A percentile compares a stretch with the other conserved stretches of the same genome.
Conservation (phyloP, 805 yeast genomes). For the Candida loeiensis region DNA sequence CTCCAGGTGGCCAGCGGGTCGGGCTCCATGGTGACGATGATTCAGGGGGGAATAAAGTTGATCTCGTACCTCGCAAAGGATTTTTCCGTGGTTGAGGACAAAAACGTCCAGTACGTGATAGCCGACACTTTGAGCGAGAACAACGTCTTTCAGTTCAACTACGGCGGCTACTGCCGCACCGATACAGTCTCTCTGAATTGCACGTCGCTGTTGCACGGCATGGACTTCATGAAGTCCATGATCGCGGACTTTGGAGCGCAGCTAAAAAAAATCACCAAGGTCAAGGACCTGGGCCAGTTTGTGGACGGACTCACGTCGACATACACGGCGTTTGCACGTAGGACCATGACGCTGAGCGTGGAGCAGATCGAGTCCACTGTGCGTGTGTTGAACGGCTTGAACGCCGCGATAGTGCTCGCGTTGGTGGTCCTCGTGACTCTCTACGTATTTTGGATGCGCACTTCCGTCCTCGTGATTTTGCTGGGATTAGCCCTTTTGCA, state of each 20-base stretch:
- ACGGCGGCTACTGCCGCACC: constrained; percentile 47
- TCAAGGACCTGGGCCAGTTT: constrained; percentile 30
- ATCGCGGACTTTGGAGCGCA: constrained; percentile 50
- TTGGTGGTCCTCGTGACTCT: constrained; percentile 2
- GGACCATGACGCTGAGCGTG: constrained; percentile 3
- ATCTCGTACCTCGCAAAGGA: constrained; percentile 46
- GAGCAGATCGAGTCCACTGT: constrained; percentile 5
- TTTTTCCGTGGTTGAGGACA: constrained; percentile 16
- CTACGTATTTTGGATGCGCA: constrained; percentile 6
- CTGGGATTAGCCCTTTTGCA: neutral
- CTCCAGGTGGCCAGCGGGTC: constrained; percentile 38
- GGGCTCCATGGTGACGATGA: constrained; percentile 25
- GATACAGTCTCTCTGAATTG: constrained; percentile 21
- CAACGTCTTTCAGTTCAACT: constrained; percentile 42
- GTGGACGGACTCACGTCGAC: constrained; percentile 11
- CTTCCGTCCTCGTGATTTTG: neutral
- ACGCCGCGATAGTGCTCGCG: neutral
- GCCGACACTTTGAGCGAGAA: constrained; percentile 42
- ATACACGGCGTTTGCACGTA: constrained; percentile 6
- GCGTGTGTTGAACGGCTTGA: constrained; percentile 1
- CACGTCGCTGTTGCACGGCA: constrained; percentile 34
- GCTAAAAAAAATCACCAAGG: constrained; percentile 37
- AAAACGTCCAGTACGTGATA: constrained; percentile 9
- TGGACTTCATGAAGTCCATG: constrained; percentile 46
- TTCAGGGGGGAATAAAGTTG: constrained; percentile 42